Base-by-base conservation (phyloP, 1,284 basidiomycete genomes). In the Malassezia psittaci region DNA sequence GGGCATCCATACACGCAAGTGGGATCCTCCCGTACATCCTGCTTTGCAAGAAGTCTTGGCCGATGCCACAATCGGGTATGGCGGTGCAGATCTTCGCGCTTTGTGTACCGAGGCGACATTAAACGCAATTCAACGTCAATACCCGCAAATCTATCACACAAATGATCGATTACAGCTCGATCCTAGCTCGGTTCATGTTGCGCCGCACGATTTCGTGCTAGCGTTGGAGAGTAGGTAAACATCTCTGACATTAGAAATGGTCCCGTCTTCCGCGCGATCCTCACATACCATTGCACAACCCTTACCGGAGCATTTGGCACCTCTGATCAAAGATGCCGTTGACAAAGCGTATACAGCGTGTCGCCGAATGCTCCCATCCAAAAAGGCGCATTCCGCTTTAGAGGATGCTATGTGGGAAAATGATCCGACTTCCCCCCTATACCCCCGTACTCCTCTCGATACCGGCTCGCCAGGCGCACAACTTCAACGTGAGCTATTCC, bases 111-210 rank as follows among this genome's bases (percentile, higher is more conserved):
- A 98, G 77, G 90, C 94, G 7, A 88, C 93, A 0, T 77, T 99
- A 62, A 96, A 96, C 69, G 93, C 94, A 1, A 87, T 99, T 24
- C 94, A 99, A 73, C 79, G 94, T 51, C 80, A 86, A 44, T 99
- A 98, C 75, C 94, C 94, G 0, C 94, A 99, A 74, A 94, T 98
- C 51, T 99, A 98, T 80, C 86, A 88, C 77, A 87, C 88, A 2
- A 83, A 81, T 32, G 90, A 98, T 61, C 81, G 94, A 6, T 77
- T 98, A 11, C 72, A 90, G 41, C 79, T 98, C 47, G 83, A 90
- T 59, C 88, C 91, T 1, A 85, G 88, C 64, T 85, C 85, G 0
- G 94, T 98, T 61, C 80, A 81, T 38, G 85, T 96, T 9, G 84
- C 86, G 47, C 80, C 94, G 38, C 82, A 88, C 52, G 94, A 99